Percentiles rank a stretch among this genome's conserved stretches.
Conservation (phyloP, 495 filamentous ascomycete species). For the Staphylotrichum tortipilum region DNA sequence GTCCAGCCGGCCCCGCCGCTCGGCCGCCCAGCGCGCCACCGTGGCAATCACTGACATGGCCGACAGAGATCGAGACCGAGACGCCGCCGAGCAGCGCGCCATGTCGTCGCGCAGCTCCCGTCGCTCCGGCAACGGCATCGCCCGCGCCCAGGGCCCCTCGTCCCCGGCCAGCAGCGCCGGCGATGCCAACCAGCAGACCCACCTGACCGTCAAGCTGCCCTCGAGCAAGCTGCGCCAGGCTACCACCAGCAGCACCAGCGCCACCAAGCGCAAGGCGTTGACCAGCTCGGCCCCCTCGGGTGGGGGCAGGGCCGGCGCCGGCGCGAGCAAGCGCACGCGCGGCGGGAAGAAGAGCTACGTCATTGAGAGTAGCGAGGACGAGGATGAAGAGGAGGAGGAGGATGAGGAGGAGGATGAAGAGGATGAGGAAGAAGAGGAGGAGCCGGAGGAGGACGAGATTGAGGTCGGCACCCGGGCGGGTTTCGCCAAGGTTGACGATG, state of each 20-base stretch:
- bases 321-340: conserved; percentile 50
- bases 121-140: conserved; percentile 36
- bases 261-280: conserved; percentile 8
- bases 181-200: conserved; percentile 54
- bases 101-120: conserved; percentile 43
- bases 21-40: conserved; percentile 40
- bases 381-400: conserved; percentile 37
- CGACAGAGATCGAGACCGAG: conserved; percentile 38
- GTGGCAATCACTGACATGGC: conserved; percentile 44
- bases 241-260: conserved; percentile 47
- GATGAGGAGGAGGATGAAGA: conserved; percentile 37
- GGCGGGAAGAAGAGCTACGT: conserved; percentile 62
- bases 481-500: conserved; percentile 17
- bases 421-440: conserved; percentile 35
- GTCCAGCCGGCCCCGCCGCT: conserved; percentile 37
- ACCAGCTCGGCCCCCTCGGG: conserved; percentile 2
- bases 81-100: conserved; percentile 23
- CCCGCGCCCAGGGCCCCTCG: conserved; percentile 40
- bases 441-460: conserved; percentile 27
- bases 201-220: conserved; percentile 77
- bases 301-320: conserved; percentile 41
- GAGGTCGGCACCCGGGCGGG: conserved; percentile 33
- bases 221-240: conserved; percentile 74
- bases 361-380: conserved; percentile 49
- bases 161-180: conserved; percentile 38